Conservation (phyloP, 2,329 filamentous ascomycete genomes). For the Emergomyces orientalis region DNA sequence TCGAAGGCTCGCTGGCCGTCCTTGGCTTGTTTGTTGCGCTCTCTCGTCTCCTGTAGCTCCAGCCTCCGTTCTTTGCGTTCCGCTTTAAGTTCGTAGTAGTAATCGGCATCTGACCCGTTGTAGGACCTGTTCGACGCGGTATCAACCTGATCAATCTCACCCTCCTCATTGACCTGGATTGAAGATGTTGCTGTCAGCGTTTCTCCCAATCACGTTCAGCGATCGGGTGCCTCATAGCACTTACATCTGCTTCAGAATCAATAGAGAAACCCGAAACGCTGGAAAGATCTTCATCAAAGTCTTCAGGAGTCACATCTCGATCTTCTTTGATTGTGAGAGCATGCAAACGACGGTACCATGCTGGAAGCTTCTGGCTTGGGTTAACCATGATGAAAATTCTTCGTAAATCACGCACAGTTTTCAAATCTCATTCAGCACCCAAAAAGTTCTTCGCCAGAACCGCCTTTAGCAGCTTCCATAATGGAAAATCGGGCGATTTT, state of each 20-base stretch:
- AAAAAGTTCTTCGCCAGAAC: no score
- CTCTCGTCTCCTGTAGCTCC: neutral
- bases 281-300: conserved; percentile 10
- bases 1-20: no score
- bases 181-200: neutral
- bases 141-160: no score
- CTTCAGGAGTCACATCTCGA: neutral
- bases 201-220: neutral
- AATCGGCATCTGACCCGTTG: no score
- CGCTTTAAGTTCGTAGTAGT: neutral
- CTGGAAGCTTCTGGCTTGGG: conserved; percentile 1
- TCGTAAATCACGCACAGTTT: neutral
- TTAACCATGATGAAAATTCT: conserved; percentile 3
- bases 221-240: conserved; percentile 1
- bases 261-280: neutral
- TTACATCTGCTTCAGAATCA: conserved; percentile 6
- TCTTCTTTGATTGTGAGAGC: conserved; percentile 7
- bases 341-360: conserved; percentile 5
- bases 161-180: no score
- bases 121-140: no score
- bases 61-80: neutral
- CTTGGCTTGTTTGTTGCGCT: no score
- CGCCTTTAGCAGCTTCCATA: neutral
- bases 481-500: neutral
- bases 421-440: no score